Base-by-base conservation (phyloP, 352 stramenopile genomes). In the Globisporangium splendens region DNA sequence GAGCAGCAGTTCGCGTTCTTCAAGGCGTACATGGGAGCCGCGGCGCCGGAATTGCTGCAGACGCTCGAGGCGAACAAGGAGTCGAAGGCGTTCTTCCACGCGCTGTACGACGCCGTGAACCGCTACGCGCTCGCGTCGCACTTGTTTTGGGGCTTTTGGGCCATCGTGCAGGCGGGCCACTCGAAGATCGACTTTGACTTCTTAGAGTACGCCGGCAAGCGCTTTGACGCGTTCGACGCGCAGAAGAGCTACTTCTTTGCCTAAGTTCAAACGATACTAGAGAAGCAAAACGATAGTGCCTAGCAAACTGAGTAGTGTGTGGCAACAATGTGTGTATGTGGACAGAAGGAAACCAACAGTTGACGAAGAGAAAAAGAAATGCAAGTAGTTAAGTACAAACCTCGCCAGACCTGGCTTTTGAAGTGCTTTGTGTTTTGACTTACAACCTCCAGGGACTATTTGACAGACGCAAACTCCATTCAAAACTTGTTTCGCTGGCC, bases 101-200 rank as follows among this genome's bases (percentile, higher is more conserved):
- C 81, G 62, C 65, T 97, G 10, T 88, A 96, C 55, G 75, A 88
- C 50, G 74, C 81, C 49, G 83, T 91, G 68, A 96, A 96, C 64
- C 73, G 77, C 46, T 98, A 94, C 66, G 77, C 91, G 31, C 72
- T 97, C 31, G 84, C 89, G 13, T 93, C 88, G 59, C 90, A 98
- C 66, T 54, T 98, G 14, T 98, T 97, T 61, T 98, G 93, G 93
- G 91, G 89, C 56, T 88, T 95, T 46, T 98, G 93, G 93, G 85
- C 92, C n/a, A 60, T 98, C 42, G 88, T 98, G 22, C 93, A 98
- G 76, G 81, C 86, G 4, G 79, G 72, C 10, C 82, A 95, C 68
- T 96, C 87, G 50, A 91, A 86, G 72, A 96, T 96, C 62, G 87
- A 96, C 70, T 96, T 96, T 66, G 82, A 96, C 70, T 96, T 96